phyloP scores from a whole-genome alignment of 148 eudicot species.

The Polygonum aviculare region DNA sequence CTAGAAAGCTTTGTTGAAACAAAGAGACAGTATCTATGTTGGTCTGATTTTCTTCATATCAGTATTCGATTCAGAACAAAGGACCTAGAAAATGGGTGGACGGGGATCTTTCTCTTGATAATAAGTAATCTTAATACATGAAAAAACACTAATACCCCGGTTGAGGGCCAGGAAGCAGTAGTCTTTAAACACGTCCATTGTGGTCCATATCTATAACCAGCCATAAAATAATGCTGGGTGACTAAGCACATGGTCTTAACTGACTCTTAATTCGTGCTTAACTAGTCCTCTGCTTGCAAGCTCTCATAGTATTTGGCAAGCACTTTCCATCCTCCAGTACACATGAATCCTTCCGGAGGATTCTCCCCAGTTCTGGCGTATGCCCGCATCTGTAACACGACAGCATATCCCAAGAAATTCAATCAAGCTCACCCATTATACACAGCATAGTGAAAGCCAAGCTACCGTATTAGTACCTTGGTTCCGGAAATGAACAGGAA shows the following conservation, averaged over 20 bases:
- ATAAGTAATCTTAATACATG: not conserved
- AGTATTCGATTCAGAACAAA: no score
- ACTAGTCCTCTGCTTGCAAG: slow-evolving; percentile 51
- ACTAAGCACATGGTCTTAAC: slow-evolving; percentile 27
- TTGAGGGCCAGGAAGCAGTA: not conserved
- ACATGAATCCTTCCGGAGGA: slow-evolving; percentile 93
- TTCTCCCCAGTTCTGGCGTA: slow-evolving; percentile 68
- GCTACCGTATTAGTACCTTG: slow-evolving; percentile 33
- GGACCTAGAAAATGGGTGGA: no score
- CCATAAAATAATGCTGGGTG: not conserved
- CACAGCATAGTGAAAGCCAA: not conserved
- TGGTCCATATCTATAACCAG: not conserved
- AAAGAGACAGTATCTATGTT: not conserved
- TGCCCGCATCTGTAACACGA: slow-evolving; percentile 54
- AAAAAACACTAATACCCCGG: not conserved
- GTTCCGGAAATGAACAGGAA: slow-evolving; percentile 86
- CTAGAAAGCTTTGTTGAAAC: not conserved
- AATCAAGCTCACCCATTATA: not conserved
- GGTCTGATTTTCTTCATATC: no score
- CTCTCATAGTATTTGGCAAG: slow-evolving; percentile 59
- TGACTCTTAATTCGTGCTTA: slow-evolving; percentile 17
- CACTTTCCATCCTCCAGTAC: slow-evolving; percentile 82
- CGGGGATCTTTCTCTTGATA: no score
- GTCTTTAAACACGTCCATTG: not conserved
- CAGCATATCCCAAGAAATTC: not conserved